Evolutionary conservation across 257 asterid species (phyloP).

Genomic region (Przewalskia tangutica): DNA sequence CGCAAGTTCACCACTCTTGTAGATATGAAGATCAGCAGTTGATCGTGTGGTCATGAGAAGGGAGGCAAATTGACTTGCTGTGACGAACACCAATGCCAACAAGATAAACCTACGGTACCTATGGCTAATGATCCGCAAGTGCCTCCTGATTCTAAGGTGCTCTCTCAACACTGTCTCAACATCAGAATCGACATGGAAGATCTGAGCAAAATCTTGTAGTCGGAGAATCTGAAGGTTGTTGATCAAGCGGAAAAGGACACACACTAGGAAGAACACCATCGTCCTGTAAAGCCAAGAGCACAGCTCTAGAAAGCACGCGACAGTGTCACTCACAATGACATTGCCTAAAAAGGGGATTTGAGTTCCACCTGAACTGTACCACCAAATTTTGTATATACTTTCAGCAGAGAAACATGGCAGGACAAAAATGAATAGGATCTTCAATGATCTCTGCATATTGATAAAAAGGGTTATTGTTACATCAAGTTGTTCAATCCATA

Average conservation of each 20-base stretch:
- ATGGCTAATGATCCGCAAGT: conserved; percentile 77
- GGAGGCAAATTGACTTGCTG: conserved; percentile 79
- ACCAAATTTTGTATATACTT: conserved; percentile 77
- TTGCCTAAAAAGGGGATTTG: conserved; percentile 78
- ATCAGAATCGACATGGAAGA: conserved; percentile 57
- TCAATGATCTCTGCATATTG: conserved; percentile 61
- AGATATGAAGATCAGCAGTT: conserved; percentile 43
- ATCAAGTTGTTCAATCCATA: background rate
- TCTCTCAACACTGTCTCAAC: conserved; percentile 69
- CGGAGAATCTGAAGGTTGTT: conserved; percentile 92
- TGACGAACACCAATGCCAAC: conserved; percentile 56
- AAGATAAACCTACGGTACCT: conserved; percentile 65
- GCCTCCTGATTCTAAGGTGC: conserved; percentile 82
- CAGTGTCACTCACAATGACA: conserved; percentile 54
- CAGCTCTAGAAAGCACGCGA: conserved; percentile 76
- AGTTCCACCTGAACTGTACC: conserved; percentile 81
- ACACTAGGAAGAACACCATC: conserved; percentile 72
- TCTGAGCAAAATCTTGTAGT: conserved; percentile 66
- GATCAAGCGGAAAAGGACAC: conserved; percentile 76
- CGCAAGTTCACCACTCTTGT: conserved; percentile 76
- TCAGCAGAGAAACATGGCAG: conserved; percentile 82
- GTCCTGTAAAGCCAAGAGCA: conserved; percentile 93
- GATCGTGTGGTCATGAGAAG: conserved; percentile 74
- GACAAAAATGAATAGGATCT: conserved; percentile 68
- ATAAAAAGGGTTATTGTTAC: background rate